These are phyloP conservation scores for Allium fistulosum DNA, from an alignment of 106 monocot genomes.

Conservation along the genomic window DNA sequence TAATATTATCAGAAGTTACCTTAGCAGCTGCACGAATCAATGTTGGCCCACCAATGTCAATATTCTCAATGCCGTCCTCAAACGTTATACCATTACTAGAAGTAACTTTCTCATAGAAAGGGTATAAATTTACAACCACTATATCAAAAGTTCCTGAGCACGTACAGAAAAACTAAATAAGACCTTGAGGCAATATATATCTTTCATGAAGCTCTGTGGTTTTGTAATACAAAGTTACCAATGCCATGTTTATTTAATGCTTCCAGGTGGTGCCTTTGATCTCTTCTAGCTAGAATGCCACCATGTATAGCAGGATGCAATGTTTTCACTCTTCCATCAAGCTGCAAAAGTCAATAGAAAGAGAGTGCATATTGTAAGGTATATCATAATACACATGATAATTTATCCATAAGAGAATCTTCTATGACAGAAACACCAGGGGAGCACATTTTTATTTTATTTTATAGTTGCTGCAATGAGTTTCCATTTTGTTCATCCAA, in stretches of 20 bases:
- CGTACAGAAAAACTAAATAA: not conserved
- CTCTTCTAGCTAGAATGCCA: slow-evolving; percentile 95
- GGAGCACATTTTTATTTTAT: too few species aligned
- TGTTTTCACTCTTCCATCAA: slow-evolving; percentile 97
- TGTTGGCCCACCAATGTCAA: slow-evolving; percentile 93
- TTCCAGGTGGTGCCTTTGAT: slow-evolving; percentile 66
- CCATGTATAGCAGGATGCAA: slow-evolving; percentile 92
- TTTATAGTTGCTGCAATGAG: too few species aligned
- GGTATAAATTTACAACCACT: slow-evolving; percentile 93
- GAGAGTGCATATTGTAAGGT: not conserved
- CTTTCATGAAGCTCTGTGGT: too few species aligned
- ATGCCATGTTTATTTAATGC: slow-evolving; percentile 67
- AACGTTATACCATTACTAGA: slow-evolving; percentile 56
- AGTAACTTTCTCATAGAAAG: slow-evolving; percentile 81
- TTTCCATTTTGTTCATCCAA: too few species aligned
- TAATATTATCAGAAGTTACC: slow-evolving; percentile 22
- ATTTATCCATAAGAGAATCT: too few species aligned
- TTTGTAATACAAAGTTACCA: slow-evolving; percentile 24
- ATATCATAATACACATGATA: not conserved
- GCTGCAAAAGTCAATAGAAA: slow-evolving; percentile 2
- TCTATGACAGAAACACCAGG: too few species aligned
- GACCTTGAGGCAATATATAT: too few species aligned
- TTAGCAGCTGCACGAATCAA: slow-evolving; percentile 94
- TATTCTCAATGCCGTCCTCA: slow-evolving; percentile 93
- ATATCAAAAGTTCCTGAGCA: slow-evolving; percentile 83